These are phyloP conservation scores for Saccharomycopsis javanensis DNA, from an alignment of 805 yeast genomes.

Conservation along the genomic window DNA sequence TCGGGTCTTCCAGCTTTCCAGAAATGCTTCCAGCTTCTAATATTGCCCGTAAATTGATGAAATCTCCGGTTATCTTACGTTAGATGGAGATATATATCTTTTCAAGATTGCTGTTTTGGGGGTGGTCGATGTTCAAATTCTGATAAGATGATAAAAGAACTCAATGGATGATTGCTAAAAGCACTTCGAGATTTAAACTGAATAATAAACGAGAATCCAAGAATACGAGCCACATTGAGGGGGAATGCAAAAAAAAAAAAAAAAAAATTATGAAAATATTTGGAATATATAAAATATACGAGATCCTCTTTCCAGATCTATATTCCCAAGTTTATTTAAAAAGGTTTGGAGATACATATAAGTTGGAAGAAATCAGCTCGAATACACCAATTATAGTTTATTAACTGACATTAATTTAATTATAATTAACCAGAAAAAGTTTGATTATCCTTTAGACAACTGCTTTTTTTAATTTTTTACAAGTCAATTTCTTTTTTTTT, in stretches of 20 bases:
- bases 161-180: neutral
- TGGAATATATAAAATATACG: constrained; percentile 3
- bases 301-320: neutral
- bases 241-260: neutral
- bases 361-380: neutral
- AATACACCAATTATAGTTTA: neutral
- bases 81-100: neutral
- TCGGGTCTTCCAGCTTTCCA: no score
- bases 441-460: no score
- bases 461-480: no score
- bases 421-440: no score
- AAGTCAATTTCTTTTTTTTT: no score
- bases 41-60: neutral
- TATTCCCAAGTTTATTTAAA: neutral
- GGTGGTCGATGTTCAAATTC: neutral
- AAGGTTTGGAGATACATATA: no score
- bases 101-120: neutral
- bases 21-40: no score
- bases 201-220: neutral
- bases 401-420: neutral
- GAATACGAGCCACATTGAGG: neutral
- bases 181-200: neutral
- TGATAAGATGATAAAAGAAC: neutral
- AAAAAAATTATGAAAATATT: neutral
- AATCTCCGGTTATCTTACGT: no score